Evolutionary conservation across 23 red algal species (phyloP), one percentile per base, ranked within the genome.

Genomic region (Cyanidiococcus yangmingshanensis): DNA sequence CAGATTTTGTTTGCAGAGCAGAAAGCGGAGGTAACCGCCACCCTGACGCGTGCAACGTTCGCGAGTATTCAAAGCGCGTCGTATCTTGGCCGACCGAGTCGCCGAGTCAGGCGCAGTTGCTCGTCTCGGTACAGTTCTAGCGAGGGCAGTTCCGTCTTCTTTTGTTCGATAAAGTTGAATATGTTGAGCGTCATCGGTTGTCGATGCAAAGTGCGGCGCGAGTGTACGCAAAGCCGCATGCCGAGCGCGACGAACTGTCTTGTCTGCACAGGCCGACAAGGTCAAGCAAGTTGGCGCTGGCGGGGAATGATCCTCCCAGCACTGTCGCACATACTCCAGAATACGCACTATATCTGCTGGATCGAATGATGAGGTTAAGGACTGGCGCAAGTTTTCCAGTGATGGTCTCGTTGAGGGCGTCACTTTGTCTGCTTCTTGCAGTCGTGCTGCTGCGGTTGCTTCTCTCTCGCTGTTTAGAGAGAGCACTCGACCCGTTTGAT

Each of bases 1-100:
- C 0, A 50, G 50, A 50, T 91, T 89, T 30, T 79, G 74, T 67
- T 98, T 98, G 76, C 86, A 91, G 36, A 98, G 76, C 30, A 91
- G 80, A 80, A 98, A 98, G 16, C 76, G 33, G 1, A 84, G 18
- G 58, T 89, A 57, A 24, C 0, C 30, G 26, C 37, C 74, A 0
- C 29, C 67, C 32, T 35, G 58, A 74, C 63, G 27, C 0, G 3
- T 26, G 26, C 2, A 15, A 36, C 39, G 30, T 59, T 50, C 67
- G 37, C 50, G 71, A 35, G 1, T 37, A 37, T 74, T 58, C 17
- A 1, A 75, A 63, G 38, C 78, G 80, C n/a, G 85, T 59, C 39
- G 57, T 75, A 1, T 79, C 84, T 39, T 80, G 2, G 68, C 71
- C 74, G 37, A 0, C 18, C 1, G 34, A 0, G 76, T 67, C 38